Evolutionary conservation across 2,329 filamentous ascomycete species (phyloP), one percentile per base, ranked within the genome.

Genomic region (Waltergamsia citrina): DNA sequence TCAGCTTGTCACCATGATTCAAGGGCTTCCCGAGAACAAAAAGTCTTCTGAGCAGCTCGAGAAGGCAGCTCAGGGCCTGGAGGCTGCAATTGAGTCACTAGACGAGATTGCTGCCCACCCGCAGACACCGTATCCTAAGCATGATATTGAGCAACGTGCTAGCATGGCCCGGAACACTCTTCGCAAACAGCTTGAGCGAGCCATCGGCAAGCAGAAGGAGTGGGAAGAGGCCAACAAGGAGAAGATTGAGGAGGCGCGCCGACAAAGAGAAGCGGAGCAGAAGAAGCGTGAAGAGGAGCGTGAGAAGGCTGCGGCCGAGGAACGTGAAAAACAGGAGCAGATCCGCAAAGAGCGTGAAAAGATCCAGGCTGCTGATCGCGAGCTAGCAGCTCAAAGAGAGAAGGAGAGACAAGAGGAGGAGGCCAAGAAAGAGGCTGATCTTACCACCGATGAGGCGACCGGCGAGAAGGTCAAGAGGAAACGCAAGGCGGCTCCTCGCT

Each of bases 121-220:
- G 2, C 67, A 75, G 38, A 74, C 92, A 4, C 93, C 92, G 0
- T 98, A 95, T 57, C 92, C 90, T 6, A 81, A 85, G 47, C 73
- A 82, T 39, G 86, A 95, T 46, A 76, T 98, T 23, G 90, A 96
- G 56, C 85, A 93, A 59, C 86, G 93, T 51, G 90, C 92, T 28
- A 94, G 85, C 67, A 98, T 98, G 92, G 88, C 86, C 43, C 80
- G 83, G 40, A 94, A 95, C 54, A 98, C 93, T 1, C 85, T 94
- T 62, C 81, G 85, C 43, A 87, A 85, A 48, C 90, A 98, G 56
- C 74, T 98, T 10, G 85, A 93, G 49, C 79, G 87, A 48, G 82
- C 85, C 5, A 75, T 90, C 31, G 79, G 85, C 43, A 81, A 76
- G 44, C 92, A 98, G 55, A 81, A 76, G 41, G 85, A 93, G 42